These are phyloP conservation scores for Trichoderma polysporum DNA, from an alignment of 2,329 filamentous ascomycete genomes.

Conservation along the genomic window DNA sequence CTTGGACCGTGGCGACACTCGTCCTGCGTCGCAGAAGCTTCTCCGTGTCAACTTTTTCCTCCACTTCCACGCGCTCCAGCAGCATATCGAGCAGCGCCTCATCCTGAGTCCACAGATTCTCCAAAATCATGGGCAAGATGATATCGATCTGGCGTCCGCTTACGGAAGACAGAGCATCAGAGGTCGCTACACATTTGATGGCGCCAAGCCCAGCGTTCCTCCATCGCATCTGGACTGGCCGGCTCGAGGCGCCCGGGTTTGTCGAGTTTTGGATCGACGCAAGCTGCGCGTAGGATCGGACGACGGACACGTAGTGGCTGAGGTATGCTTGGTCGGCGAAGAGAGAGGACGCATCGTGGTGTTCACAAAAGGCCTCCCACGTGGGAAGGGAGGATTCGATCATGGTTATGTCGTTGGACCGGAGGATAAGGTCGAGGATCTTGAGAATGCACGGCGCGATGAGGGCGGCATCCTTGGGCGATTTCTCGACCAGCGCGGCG, in stretches of 20 bases:
- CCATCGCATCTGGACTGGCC: conserved; percentile 77
- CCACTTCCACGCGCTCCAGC: conserved; percentile 63
- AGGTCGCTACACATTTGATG: conserved; percentile 76
- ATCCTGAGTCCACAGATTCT: conserved; percentile 78
- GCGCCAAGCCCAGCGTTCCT: conserved; percentile 72
- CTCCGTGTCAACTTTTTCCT: conserved; percentile 68
- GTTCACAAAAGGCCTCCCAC: conserved; percentile 83
- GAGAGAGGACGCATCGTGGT: conserved; percentile 83
- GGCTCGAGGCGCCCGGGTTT: conserved; percentile 58
- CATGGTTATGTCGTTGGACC: conserved; percentile 86
- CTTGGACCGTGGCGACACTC: conserved; percentile 75
- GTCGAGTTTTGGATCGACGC: conserved; percentile 62
- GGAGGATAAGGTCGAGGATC: conserved; percentile 78
- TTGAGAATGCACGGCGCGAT: conserved; percentile 83
- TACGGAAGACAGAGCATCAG: conserved; percentile 74
- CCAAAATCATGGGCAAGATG: conserved; percentile 80
- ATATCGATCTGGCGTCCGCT: conserved; percentile 73
- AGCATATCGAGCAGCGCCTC: conserved; percentile 69
- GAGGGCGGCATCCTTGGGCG: conserved; percentile 83
- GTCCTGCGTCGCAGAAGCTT: conserved; percentile 64
- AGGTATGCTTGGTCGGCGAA: conserved; percentile 84
- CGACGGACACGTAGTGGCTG: conserved; percentile 76
- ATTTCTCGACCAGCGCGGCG: conserved; percentile 87
- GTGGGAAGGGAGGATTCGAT: conserved; percentile 85
- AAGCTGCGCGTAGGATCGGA: conserved; percentile 75